phyloP scores from a whole-genome alignment of 805 yeast species.

The Debaryomyces hansenii region DNA sequence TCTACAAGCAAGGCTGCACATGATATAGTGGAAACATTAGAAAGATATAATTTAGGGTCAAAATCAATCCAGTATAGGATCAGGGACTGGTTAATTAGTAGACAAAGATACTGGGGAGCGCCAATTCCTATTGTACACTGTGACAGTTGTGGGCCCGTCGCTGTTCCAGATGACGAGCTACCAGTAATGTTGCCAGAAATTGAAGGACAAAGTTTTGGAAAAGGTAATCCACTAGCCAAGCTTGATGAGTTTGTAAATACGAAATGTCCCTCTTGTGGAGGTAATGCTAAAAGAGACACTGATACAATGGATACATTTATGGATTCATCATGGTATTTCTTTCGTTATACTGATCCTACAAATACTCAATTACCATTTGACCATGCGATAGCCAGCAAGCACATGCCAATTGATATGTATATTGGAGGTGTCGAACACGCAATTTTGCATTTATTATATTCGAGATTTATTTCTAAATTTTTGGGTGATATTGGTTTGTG shows the following conservation, averaged over 20 bases:
- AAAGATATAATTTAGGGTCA: slow-evolving; percentile 41
- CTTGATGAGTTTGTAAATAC: slow-evolving; percentile 69
- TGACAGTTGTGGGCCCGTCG: slow-evolving; percentile 79
- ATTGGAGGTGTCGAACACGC: slow-evolving; percentile 98
- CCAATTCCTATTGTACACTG: slow-evolving; percentile 96
- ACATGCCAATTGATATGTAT: slow-evolving; percentile 86
- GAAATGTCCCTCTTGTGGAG: slow-evolving; percentile 79
- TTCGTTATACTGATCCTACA: slow-evolving; percentile 76
- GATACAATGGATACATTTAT: slow-evolving; percentile 99
- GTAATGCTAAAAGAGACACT: slow-evolving; percentile 69
- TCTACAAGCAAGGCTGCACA: slow-evolving; percentile 50
- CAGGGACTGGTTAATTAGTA: slow-evolving; percentile 91
- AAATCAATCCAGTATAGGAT: slow-evolving; percentile 57
- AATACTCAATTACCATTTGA: slow-evolving; percentile 58
- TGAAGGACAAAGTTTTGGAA: slow-evolving; percentile 53
- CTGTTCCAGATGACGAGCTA: slow-evolving; percentile 84
- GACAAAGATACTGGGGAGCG: slow-evolving; percentile 98
- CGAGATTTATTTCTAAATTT: slow-evolving; percentile 84
- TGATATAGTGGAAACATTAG: slow-evolving; percentile 45
- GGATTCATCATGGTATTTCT: slow-evolving; percentile 96
- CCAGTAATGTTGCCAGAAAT: slow-evolving; percentile 79
- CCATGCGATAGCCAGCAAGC: slow-evolving; percentile 44
- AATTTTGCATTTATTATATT: slow-evolving; percentile 82
- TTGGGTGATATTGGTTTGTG: slow-evolving; percentile 65
- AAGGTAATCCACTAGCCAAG: slow-evolving; percentile 63